Percentiles rank a stretch among this genome's conserved stretches.
phyloP scores from a whole-genome alignment of 768 basidiomycete genomes.

The Ramaria sp. region DNA sequence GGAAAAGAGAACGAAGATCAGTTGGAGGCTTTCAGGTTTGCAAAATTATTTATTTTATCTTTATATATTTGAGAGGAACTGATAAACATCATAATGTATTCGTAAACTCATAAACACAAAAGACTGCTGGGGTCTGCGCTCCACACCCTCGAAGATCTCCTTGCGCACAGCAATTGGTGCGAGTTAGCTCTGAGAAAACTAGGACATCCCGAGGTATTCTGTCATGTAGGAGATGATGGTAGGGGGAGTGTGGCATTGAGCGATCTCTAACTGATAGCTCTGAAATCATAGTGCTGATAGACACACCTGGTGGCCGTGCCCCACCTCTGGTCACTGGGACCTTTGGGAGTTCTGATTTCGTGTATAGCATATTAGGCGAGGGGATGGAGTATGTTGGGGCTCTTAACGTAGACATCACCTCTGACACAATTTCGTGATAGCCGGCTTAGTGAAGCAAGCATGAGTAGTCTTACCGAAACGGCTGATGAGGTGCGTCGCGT shows the following conservation, averaged over 20 bases:
- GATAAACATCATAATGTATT: not conserved
- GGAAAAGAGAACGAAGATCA: conserved; percentile 44
- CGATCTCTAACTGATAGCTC: not conserved
- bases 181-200: conserved; percentile 61
- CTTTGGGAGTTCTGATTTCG: conserved; percentile 58
- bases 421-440: conserved; percentile 18
- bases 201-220: conserved; percentile 63
- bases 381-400: conserved; percentile 41
- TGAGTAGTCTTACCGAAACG: conserved; percentile 44
- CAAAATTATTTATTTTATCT: too few relatives aligned
- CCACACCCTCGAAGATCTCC: conserved; percentile 63
- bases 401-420: not conserved
- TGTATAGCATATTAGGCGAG: conserved; percentile 54
- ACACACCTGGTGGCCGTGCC: conserved; percentile 34
- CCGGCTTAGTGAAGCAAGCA: conserved; percentile 48
- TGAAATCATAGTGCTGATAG: conserved; percentile 21
- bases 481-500: conserved; percentile 29
- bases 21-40: conserved; percentile 34
- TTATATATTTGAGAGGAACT: too few relatives aligned
- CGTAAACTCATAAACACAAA: too few relatives aligned
- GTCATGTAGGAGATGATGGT: conserved; percentile 65
- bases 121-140: conserved; percentile 58
- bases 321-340: conserved; percentile 61
- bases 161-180: conserved; percentile 75
- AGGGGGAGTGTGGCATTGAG: not conserved